Percentiles rank a stretch among this genome's conserved stretches.
These are phyloP conservation scores for Eleusine indica DNA, from an alignment of 176 grass and related monocot genomes.

Conservation along the genomic window DNA sequence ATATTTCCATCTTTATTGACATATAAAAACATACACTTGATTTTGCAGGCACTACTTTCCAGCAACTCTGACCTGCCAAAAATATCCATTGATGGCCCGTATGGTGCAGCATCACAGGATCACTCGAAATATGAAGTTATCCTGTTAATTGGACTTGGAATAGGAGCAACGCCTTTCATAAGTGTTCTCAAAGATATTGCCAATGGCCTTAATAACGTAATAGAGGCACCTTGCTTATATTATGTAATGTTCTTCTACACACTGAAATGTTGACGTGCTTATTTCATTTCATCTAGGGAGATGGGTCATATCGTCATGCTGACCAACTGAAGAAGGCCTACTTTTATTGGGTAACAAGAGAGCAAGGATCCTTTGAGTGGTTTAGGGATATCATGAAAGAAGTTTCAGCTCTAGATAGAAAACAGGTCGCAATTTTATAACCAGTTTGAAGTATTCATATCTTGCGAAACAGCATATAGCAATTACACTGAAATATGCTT, in stretches of 20 bases:
- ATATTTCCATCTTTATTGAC: slow-evolving; percentile 4
- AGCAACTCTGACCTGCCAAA: slow-evolving; percentile 45
- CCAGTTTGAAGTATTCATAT: neutral
- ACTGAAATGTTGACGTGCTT: slow-evolving; percentile 1
- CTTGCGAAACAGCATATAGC: neutral
- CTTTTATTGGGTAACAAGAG: slow-evolving; percentile 80
- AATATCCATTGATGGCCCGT: slow-evolving; percentile 69
- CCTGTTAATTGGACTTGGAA: slow-evolving; percentile 58
- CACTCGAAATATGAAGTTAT: slow-evolving; percentile 54
- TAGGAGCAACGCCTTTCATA: slow-evolving; percentile 66
- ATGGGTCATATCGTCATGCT: neutral
- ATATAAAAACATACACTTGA: slow-evolving; percentile 7
- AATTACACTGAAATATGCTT: neutral
- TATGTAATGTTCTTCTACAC: neutral
- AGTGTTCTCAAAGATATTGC: slow-evolving; percentile 83
- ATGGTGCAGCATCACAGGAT: slow-evolving; percentile 59
- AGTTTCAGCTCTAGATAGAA: slow-evolving; percentile 54
- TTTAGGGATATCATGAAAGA: slow-evolving; percentile 82
- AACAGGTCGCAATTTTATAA: slow-evolving; percentile 42
- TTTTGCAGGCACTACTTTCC: slow-evolving; percentile 49
- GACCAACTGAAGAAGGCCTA: slow-evolving; percentile 57
- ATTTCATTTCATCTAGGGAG: slow-evolving; percentile 29
- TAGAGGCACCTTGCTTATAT: neutral
- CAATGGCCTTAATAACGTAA: slow-evolving; percentile 45
- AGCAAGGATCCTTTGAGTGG: slow-evolving; percentile 83